These are phyloP conservation scores for Fusarium ambrosium DNA, from an alignment of 2,329 filamentous ascomycete species.

Conservation along the genomic window DNA sequence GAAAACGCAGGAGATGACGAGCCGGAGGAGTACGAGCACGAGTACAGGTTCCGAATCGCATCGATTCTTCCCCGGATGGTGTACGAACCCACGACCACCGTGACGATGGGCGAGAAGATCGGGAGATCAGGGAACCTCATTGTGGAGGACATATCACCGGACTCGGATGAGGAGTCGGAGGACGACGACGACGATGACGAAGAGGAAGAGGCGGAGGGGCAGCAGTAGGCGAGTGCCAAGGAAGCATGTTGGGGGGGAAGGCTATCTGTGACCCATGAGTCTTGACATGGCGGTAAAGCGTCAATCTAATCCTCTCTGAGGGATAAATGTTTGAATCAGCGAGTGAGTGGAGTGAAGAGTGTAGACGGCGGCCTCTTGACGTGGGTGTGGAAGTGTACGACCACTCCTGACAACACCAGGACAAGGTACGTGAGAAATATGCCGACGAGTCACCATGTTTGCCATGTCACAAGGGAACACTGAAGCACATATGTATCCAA, in stretches of 20 bases:
- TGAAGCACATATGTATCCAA: neutral
- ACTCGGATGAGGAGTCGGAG: conserved; percentile 54
- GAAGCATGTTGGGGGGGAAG: conserved; percentile 10
- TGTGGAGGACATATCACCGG: conserved; percentile 73
- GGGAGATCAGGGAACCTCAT: conserved; percentile 89
- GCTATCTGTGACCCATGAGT: conserved; percentile 8
- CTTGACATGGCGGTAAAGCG: conserved; percentile 33
- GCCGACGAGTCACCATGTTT: neutral
- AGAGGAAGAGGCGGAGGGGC: conserved; percentile 41
- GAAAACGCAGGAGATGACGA: conserved; percentile 52
- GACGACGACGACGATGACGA: conserved; percentile 45
- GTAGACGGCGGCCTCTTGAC: conserved; percentile 1
- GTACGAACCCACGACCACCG: conserved; percentile 76
- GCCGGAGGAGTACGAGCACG: conserved; percentile 80
- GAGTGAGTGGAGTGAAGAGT: neutral
- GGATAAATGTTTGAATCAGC: neutral
- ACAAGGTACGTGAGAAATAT: neutral
- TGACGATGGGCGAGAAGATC: conserved; percentile 78
- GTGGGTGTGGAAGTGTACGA: neutral
- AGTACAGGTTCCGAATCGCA: conserved; percentile 88
- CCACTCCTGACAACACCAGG: neutral
- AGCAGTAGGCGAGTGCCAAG: conserved; percentile 31
- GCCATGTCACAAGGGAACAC: neutral
- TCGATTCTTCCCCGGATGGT: conserved; percentile 87
- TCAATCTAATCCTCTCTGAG: conserved; percentile 10